Evolutionary conservation across 805 yeast genomes (phyloP), one percentile per base, ranked within the genome.

Genomic region (Saturnispora bothae): DNA sequence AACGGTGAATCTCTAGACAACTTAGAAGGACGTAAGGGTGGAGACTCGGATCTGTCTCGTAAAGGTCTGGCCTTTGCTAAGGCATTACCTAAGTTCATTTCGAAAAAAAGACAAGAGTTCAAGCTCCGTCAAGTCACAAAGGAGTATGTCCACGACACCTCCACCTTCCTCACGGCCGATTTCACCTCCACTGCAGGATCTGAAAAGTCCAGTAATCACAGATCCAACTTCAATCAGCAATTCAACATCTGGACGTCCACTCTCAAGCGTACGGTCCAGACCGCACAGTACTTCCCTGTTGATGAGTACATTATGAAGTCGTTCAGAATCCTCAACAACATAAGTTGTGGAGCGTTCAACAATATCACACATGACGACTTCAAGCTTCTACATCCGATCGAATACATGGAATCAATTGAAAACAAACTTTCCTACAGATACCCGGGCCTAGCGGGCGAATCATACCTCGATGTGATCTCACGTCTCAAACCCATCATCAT

Each of bases 381-480:
- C 39, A 49, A 54, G 28, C 28, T 28, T 9, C 36, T 47, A 15
- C 50, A 54, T 34, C 46, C 51, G 8, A 43, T 47, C 10, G 61
- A 59, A 28, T 60, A 52, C 39, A 33, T 47, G 31, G 52, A 49
- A 32, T 55, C 56, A 27, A 43, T 58, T 43, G 45, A 42, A 16
- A 56, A 60, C 36, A 58, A 48, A 36, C 40, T 61, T 16, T 43
- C 53, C 13, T 60, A 53, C 41, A 48, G 65, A 44, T 60, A 53
- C 29, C 64, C 63, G 2, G 65, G 65, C 12, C 34, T 54, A 15
- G 61, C 63, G 7, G 65, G 65, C n/a, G 65, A 60, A 39, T 60
- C 65, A 2, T 59, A 59, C 34, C 33, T 60, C 33, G 65, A 60
- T 40, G 63, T 60, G 20, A 57, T 60, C 14, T 49, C 58, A 18